Evolutionary conservation across 2,329 filamentous ascomycete species (phyloP), one percentile per base, ranked within the genome.

Genomic region (Colletotrichum sp.): DNA sequence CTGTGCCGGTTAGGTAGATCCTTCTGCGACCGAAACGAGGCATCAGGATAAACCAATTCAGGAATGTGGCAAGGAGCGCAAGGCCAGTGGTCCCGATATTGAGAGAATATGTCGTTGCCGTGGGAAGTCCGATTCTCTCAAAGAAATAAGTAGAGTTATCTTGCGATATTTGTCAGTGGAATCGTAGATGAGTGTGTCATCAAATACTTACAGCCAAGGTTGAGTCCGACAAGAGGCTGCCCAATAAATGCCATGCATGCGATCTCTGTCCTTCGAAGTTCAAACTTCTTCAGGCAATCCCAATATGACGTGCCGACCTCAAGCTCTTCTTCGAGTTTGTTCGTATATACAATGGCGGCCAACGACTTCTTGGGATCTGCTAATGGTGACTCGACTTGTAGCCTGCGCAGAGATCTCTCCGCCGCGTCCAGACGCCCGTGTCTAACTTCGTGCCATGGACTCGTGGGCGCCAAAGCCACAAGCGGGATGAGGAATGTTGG

Each of bases 391-490:
- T 58, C 43, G 9, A 66, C 32, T 4, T 56, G 36, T 8, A 43
- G 48, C 3, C 71, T 60, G 43, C 73, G 74, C 10, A 85, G 78
- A 4, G 83, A 80, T 18, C 68, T 66, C 68, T 83, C 82, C 52
- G 83, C 83, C 12, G 78, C 70, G 3, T 82, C 81, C 8, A 84
- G 79, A 24, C 80, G 80, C 9, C 83, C 83, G 10, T 84, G 80
- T 8, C 85, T 81, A 32, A 62, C 58, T 15, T 62, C 58, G 12
- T 62, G 58, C 58, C 58, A 62, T 30, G 88, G 88, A 1, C 85
- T 87, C 70, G 89, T 88, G 0, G 88, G 89, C 2, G 87, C 86
- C 34, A 89, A 85, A 12, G 79, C 77, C 3, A 88, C 80, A 3
- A 82, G 79, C 0, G 85, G 78, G 6, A 89, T 75, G 3, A 89